Evolutionary conservation across 1,284 basidiomycete species (phyloP).

Genomic region (Kwoniella shivajii): DNA sequence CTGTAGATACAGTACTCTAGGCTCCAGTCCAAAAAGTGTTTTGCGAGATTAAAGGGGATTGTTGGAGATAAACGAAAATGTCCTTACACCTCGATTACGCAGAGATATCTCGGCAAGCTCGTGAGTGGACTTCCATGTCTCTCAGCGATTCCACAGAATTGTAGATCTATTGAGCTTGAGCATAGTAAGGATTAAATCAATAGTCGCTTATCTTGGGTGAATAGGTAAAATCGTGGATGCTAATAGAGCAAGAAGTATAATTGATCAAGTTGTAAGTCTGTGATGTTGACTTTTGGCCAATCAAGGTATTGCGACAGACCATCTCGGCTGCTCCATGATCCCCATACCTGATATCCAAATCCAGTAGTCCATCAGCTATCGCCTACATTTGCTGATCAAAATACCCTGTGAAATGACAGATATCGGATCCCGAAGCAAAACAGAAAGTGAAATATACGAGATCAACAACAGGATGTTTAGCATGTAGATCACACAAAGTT

Average conservation of each 20-base stretch:
- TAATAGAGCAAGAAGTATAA: slow-evolving; percentile 24
- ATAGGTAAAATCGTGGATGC: slow-evolving; percentile 35
- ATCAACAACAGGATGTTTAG: slow-evolving; percentile 28
- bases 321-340: too few relatives aligned
- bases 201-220: background rate
- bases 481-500: slow-evolving; percentile 30
- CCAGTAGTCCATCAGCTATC: background rate
- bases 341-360: background rate
- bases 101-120: slow-evolving; percentile 30
- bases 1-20: too few relatives aligned
- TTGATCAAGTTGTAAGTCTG: slow-evolving; percentile 19
- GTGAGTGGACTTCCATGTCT: slow-evolving; percentile 17
- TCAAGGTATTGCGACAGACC: too few relatives aligned
- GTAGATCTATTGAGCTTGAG: too few relatives aligned
- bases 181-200: too few relatives aligned
- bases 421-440: slow-evolving; percentile 1
- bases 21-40: too few relatives aligned
- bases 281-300: background rate
- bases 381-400: background rate
- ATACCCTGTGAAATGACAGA: background rate
- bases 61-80: too few relatives aligned
- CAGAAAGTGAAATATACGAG: slow-evolving; percentile 26
- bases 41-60: too few relatives aligned
- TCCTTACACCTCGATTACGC: slow-evolving; percentile 29
- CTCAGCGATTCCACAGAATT: too few relatives aligned